Evolutionary conservation across 805 yeast genomes (phyloP).

Genomic region (Pichia phayaonensis): DNA sequence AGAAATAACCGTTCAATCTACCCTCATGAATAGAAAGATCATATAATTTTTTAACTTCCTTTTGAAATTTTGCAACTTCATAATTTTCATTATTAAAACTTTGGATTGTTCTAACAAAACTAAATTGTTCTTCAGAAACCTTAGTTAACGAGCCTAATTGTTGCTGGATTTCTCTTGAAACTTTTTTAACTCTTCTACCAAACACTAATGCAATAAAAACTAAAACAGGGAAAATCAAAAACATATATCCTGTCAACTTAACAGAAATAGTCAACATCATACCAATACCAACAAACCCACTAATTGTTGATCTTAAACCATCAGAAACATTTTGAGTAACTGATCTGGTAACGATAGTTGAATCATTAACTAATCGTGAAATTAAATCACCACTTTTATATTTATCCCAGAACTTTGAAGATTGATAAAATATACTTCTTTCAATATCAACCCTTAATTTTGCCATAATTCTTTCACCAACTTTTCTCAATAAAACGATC

Average conservation of each 20-base stretch:
- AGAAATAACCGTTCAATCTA: constrained; percentile 63
- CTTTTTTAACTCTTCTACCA: constrained; percentile 67
- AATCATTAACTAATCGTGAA: constrained; percentile 80
- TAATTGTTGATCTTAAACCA: constrained; percentile 77
- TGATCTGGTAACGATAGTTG: constrained; percentile 79
- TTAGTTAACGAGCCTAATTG: constrained; percentile 81
- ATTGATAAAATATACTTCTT: constrained; percentile 73
- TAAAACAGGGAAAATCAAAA: constrained; percentile 75
- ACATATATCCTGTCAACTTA: constrained; percentile 75
- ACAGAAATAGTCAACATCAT: constrained; percentile 89
- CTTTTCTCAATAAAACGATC: constrained; percentile 61
- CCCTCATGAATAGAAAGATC: constrained; percentile 76
- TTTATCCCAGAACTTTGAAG: constrained; percentile 81
- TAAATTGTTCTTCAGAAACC: constrained; percentile 85
- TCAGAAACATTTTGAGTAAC: constrained; percentile 86
- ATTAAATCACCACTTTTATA: constrained; percentile 90
- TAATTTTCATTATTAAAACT: constrained; percentile 78
- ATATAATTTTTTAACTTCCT: constrained; percentile 58
- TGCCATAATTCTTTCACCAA: constrained; percentile 85
- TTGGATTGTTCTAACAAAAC: constrained; percentile 81
- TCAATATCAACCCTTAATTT: constrained; percentile 71
- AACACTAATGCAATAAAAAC: constrained; percentile 72
- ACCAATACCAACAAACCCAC: constrained; percentile 78
- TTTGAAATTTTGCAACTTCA: constrained; percentile 70
- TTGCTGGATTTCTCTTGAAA: constrained; percentile 73